phyloP scores from a whole-genome alignment of 257 asterid genomes.

The Nicotiana tabacum region DNA sequence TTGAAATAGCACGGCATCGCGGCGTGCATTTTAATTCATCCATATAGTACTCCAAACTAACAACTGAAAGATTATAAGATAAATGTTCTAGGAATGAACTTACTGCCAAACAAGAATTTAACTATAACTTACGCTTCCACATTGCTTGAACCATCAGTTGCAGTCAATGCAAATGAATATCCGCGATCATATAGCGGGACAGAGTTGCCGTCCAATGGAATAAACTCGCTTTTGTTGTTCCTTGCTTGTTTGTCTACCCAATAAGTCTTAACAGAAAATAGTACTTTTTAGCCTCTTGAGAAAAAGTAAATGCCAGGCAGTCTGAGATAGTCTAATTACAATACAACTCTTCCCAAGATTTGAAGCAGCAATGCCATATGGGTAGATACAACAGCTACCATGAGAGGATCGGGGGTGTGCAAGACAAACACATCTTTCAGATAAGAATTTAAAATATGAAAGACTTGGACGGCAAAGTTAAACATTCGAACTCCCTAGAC shows the following conservation, averaged over 20 bases:
- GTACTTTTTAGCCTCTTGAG: background rate
- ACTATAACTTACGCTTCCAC: slow-evolving; percentile 46
- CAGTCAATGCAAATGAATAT: slow-evolving; percentile 74
- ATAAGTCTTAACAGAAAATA: slow-evolving; percentile 49
- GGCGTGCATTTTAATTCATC: background rate
- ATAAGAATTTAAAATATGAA: background rate
- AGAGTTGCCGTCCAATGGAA: slow-evolving; percentile 60
- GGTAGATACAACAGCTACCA: background rate
- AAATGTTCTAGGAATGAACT: slow-evolving; percentile 5
- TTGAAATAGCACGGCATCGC: background rate
- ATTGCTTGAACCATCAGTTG: slow-evolving; percentile 53
- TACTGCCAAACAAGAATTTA: background rate
- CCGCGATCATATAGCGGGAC: slow-evolving; percentile 95
- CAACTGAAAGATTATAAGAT: slow-evolving; percentile 6
- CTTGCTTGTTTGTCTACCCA: slow-evolving; percentile 69
- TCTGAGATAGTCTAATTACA: background rate
- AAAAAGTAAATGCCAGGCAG: background rate
- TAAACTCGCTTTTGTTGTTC: slow-evolving; percentile 37
- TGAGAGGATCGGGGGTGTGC: background rate
- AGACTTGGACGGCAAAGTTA: background rate
- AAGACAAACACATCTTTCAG: background rate
- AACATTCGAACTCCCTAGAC: background rate
- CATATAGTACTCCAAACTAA: background rate
- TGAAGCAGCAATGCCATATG: background rate
- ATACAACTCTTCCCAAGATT: background rate